Percentiles rank a stretch among this genome's conserved stretches.
Evolutionary conservation across 495 filamentous ascomycete species (phyloP).

Genomic region (Tuber brumale): DNA sequence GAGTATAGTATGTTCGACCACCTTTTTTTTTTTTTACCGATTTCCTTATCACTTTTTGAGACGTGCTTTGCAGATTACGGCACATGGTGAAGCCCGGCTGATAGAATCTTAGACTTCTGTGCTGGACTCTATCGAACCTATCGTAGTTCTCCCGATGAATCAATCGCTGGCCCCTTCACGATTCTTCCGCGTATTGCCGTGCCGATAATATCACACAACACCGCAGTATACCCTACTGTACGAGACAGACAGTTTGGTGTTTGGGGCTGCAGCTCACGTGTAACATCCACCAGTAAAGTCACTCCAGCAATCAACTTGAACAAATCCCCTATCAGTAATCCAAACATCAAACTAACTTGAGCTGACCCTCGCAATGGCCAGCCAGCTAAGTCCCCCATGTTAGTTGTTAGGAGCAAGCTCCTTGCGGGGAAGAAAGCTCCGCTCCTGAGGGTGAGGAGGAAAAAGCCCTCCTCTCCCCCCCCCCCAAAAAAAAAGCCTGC

Average conservation of each 20-base stretch:
- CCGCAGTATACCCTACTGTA: neutral
- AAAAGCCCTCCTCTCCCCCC: neutral
- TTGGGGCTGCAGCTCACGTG: neutral
- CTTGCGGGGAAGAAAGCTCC: neutral
- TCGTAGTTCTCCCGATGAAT: neutral
- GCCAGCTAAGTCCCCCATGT: neutral
- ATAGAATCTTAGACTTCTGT: neutral
- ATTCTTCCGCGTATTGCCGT: neutral
- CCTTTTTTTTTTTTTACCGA: neutral
- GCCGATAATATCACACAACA: slow-evolving; percentile 1
- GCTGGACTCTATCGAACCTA: neutral
- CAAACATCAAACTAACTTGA: neutral
- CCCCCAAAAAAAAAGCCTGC: neutral
- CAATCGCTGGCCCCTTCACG: neutral
- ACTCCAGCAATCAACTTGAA: neutral
- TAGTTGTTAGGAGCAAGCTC: neutral
- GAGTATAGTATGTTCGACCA: neutral
- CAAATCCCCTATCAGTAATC: neutral
- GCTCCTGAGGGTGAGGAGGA: neutral
- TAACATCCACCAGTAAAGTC: neutral
- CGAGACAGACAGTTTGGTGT: neutral
- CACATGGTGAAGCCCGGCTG: neutral
- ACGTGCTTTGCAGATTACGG: neutral
- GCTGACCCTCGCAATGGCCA: neutral
- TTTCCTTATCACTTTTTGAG: neutral